These are phyloP conservation scores for Acmispon strigosus DNA, from an alignment of 306 rosid genomes.

Conservation along the genomic window DNA sequence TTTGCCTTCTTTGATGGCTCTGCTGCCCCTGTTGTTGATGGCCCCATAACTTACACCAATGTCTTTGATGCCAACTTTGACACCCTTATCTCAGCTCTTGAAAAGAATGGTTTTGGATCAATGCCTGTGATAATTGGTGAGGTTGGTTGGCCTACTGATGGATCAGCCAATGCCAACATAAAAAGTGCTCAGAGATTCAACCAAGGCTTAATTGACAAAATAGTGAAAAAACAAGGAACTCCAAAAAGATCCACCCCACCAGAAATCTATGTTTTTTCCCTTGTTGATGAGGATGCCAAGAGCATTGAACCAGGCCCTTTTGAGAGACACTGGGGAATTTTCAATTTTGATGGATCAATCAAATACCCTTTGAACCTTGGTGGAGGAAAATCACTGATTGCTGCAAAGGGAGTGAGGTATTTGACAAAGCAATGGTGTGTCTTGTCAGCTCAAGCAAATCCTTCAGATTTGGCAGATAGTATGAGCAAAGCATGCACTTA, in stretches of 20 bases:
- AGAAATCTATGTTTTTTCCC: constrained; percentile 62
- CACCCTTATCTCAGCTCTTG: constrained; percentile 77
- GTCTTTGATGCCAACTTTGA: constrained; percentile 91
- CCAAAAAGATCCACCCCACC: constrained; percentile 63
- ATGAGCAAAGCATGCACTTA: constrained; percentile 63
- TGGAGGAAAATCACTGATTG: constrained; percentile 37
- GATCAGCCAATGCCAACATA: constrained; percentile 53
- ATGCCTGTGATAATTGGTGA: constrained; percentile 83
- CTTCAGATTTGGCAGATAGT: constrained; percentile 36
- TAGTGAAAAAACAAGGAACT: constrained; percentile 48
- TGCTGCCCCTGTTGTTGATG: constrained; percentile 76
- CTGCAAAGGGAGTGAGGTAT: constrained; percentile 76
- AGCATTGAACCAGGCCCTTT: constrained; percentile 77
- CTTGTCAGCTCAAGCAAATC: constrained; percentile 56
- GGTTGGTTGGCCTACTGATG: constrained; percentile 97
- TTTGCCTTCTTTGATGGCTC: constrained; percentile 77
- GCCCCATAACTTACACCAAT: constrained; percentile 70
- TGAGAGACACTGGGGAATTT: constrained; percentile 91
- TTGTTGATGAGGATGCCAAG: constrained; percentile 83
- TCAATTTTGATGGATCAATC: constrained; percentile 66
- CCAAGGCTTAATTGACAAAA: constrained; percentile 61
- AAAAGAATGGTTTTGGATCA: constrained; percentile 64
- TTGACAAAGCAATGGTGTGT: constrained; percentile 74
- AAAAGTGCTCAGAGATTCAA: constrained; percentile 62
- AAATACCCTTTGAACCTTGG: constrained; percentile 61